These are phyloP conservation scores for Sophora flavescens DNA, from an alignment of 306 rosid genomes.

Conservation along the genomic window DNA sequence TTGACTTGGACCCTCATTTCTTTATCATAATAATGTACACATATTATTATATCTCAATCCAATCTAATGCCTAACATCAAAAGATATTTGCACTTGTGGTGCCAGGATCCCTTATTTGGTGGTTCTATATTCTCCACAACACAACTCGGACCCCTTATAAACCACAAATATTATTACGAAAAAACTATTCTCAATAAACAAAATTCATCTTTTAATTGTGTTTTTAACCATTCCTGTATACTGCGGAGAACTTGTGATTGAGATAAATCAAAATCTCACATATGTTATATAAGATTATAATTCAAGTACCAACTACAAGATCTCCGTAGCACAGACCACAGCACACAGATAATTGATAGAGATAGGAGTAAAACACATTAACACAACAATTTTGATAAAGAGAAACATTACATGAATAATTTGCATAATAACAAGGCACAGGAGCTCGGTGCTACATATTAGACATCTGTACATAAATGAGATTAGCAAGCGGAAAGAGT, in stretches of 20 bases:
- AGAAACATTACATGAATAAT: constrained; percentile 43
- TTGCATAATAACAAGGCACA: constrained; percentile 31
- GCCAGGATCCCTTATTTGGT: neutral
- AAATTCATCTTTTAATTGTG: too few species aligned
- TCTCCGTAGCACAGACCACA: neutral
- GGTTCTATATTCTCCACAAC: neutral
- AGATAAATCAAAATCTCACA: too few species aligned
- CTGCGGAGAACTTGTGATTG: too few species aligned
- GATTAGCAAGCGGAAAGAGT: constrained; percentile 44
- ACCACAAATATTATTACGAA: neutral
- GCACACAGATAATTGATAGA: neutral
- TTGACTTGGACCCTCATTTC: neutral
- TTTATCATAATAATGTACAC: too few species aligned
- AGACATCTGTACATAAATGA: constrained; percentile 55
- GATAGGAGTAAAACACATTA: neutral
- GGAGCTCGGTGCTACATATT: constrained; percentile 10
- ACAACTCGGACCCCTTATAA: neutral
- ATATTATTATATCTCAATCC: constrained; percentile 12
- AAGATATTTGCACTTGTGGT: too few species aligned
- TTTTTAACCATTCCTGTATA: too few species aligned
- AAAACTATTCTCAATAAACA: neutral
- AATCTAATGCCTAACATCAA: neutral
- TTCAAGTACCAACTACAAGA: neutral
- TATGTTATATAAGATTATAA: neutral
- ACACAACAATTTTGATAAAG: neutral